These are phyloP conservation scores for Microdochium trichocladiopsis DNA, from an alignment of 2,329 filamentous ascomycete genomes.

Conservation along the genomic window DNA sequence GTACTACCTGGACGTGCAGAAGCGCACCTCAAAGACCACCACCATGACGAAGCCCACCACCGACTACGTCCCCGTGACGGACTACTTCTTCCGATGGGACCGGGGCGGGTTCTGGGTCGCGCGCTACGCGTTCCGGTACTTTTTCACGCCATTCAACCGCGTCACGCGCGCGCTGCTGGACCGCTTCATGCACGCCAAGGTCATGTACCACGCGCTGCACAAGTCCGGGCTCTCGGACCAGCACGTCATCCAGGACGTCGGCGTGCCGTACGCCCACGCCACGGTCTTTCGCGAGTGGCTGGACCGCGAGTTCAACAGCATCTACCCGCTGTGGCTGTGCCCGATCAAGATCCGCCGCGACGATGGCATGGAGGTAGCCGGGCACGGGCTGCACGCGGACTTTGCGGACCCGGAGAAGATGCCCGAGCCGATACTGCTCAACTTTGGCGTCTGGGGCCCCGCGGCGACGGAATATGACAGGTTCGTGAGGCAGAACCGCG, in stretches of 20 bases:
- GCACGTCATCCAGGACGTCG: constrained; percentile 60
- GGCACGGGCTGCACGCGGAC: constrained; percentile 38
- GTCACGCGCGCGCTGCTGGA: constrained; percentile 55
- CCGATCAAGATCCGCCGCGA: constrained; percentile 38
- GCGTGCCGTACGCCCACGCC: constrained; percentile 35
- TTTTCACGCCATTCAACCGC: constrained; percentile 57
- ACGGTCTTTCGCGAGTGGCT: constrained; percentile 41
- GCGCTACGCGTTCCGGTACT: constrained; percentile 55
- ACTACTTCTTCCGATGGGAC: constrained; percentile 68
- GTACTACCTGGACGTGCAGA: constrained; percentile 64
- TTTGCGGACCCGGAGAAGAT: constrained; percentile 28
- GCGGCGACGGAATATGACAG: constrained; percentile 30
- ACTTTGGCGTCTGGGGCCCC: constrained; percentile 58
- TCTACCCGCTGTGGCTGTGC: constrained; percentile 52
- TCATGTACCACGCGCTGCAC: constrained; percentile 60
- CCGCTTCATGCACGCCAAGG: constrained; percentile 53
- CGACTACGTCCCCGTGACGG: constrained; percentile 53
- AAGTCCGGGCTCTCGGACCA: constrained; percentile 50
- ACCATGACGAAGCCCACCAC: constrained; percentile 16
- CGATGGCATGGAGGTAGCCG: constrained; percentile 1
- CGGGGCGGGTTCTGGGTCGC: constrained; percentile 64
- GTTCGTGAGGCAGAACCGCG: constrained; percentile 48
- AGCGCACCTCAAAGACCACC: constrained; percentile 15
- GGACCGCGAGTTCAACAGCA: constrained; percentile 30
- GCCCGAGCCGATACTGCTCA: constrained; percentile 36